Percentiles rank a stretch among this genome's conserved stretches.
These are phyloP conservation scores for Candida tammaniensis DNA, from an alignment of 805 yeast species.

Conservation along the genomic window DNA sequence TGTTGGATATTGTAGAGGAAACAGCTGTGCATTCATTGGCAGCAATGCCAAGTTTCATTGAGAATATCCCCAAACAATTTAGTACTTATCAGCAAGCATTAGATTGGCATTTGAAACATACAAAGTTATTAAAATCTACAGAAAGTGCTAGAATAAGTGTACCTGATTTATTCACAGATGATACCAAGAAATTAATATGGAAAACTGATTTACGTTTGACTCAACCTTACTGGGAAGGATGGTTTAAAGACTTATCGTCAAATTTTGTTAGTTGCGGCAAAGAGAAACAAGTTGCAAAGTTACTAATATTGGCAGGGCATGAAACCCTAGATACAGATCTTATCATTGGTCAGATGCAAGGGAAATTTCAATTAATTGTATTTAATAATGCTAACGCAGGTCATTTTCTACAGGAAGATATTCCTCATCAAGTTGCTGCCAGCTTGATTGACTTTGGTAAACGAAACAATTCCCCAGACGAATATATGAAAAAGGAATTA, in stretches of 20 bases:
- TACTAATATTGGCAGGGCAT: constrained; percentile 82
- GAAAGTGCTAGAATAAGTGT: constrained; percentile 74
- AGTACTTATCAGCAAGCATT: constrained; percentile 55
- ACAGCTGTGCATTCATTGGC: constrained; percentile 71
- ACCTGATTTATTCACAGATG: constrained; percentile 55
- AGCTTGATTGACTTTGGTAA: constrained; percentile 50
- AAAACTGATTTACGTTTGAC: constrained; percentile 61
- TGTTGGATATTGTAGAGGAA: constrained; percentile 93
- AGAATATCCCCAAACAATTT: constrained; percentile 63
- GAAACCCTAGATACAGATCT: constrained; percentile 82
- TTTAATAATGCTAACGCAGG: constrained; percentile 58
- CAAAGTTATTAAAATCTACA: constrained; percentile 51
- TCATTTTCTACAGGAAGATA: constrained; percentile 94
- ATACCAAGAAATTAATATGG: constrained; percentile 46
- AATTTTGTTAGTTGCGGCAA: constrained; percentile 37
- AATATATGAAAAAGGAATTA: constrained; percentile 27
- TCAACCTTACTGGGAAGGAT: constrained; percentile 67
- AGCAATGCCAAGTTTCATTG: constrained; percentile 66
- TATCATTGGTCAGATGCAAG: constrained; percentile 98
- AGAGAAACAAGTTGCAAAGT: constrained; percentile 47
- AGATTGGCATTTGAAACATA: constrained; percentile 69
- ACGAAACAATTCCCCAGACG: constrained; percentile 39
- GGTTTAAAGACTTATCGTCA: constrained; percentile 74
- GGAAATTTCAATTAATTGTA: constrained; percentile 85
- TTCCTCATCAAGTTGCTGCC: constrained; percentile 63